These are phyloP conservation scores for Coelomomyces lativittatus DNA, from an alignment of 371 early-diverging fungal genomes.

Conservation along the genomic window DNA sequence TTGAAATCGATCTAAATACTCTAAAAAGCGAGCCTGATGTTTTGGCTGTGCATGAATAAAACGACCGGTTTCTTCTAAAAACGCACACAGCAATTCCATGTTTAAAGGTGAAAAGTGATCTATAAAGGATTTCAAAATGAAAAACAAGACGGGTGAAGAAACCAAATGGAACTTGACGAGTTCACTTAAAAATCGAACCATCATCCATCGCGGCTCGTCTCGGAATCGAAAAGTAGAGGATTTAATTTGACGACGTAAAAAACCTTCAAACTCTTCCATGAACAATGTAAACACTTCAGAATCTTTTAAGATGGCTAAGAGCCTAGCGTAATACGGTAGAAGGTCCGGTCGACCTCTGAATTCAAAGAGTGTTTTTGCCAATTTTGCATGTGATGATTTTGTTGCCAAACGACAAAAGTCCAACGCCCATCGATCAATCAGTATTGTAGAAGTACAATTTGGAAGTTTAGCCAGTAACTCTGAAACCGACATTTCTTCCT, in stretches of 20 bases:
- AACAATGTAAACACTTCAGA: slow-evolving; percentile 64
- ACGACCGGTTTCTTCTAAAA: slow-evolving; percentile 78
- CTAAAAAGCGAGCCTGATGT: slow-evolving; percentile 38
- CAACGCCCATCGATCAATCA: slow-evolving; percentile 72
- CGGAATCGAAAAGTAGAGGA: slow-evolving; percentile 43
- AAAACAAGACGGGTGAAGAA: slow-evolving; percentile 58
- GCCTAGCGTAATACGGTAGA: slow-evolving; percentile 71
- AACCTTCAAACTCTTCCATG: slow-evolving; percentile 45
- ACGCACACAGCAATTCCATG: slow-evolving; percentile 61
- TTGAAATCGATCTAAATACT: slow-evolving; percentile 18
- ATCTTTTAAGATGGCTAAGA: slow-evolving; percentile 66
- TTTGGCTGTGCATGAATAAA: slow-evolving; percentile 61
- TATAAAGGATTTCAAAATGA: slow-evolving; percentile 59
- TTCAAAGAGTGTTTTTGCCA: slow-evolving; percentile 41
- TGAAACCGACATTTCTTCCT: no score
- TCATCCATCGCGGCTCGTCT: slow-evolving; percentile 37
- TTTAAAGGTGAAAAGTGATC: slow-evolving; percentile 64
- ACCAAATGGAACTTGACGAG: slow-evolving; percentile 76
- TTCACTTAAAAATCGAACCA: slow-evolving; percentile 69
- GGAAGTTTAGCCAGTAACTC: slow-evolving; percentile 57
- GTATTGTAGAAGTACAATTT: slow-evolving; percentile 54
- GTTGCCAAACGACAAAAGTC: slow-evolving; percentile 80
- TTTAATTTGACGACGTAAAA: slow-evolving; percentile 48
- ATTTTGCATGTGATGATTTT: slow-evolving; percentile 52
- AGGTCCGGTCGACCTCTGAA: slow-evolving; percentile 66